Evolutionary conservation across 78 protist species (phyloP).

Genomic region (Dictyostelium brefeldianum): DNA sequence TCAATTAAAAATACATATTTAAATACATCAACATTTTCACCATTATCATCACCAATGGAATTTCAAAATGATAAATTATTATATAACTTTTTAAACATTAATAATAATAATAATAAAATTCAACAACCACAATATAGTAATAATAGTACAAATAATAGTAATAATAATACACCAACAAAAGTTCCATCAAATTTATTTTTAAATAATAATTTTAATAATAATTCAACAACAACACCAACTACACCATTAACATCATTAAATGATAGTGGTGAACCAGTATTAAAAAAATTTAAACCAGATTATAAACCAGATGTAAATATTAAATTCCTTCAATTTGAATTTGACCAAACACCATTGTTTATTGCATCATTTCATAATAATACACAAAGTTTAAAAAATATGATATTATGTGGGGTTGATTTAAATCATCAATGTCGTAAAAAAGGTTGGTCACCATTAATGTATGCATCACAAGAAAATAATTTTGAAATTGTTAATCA

Average conservation of each 20-base stretch:
- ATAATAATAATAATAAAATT: neutral
- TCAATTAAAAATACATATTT: neutral
- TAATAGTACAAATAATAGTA: neutral
- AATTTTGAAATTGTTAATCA: conserved; percentile 25
- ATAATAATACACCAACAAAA: neutral
- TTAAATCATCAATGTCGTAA: conserved; percentile 37
- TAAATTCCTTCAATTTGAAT: neutral
- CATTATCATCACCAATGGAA: neutral
- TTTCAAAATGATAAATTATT: neutral
- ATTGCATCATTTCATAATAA: conserved; percentile 59
- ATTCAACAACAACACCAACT: neutral
- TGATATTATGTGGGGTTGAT: conserved; percentile 9
- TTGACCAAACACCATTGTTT: conserved; percentile 47
- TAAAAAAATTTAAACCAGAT: neutral
- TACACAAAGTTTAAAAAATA: conserved; percentile 28
- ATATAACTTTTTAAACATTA: neutral
- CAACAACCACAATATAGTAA: neutral
- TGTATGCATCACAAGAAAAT: conserved; percentile 47
- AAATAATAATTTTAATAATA: neutral
- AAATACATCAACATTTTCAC: neutral
- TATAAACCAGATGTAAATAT: neutral
- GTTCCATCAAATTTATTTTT: neutral
- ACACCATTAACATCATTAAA: neutral
- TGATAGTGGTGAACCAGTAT: neutral
- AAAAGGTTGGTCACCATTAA: conserved; percentile 65